A percentile compares a stretch with the other conserved stretches of the same genome.
Evolutionary conservation across 169 alveolate species (phyloP).

Genomic region (Plasmodium vinckei): DNA sequence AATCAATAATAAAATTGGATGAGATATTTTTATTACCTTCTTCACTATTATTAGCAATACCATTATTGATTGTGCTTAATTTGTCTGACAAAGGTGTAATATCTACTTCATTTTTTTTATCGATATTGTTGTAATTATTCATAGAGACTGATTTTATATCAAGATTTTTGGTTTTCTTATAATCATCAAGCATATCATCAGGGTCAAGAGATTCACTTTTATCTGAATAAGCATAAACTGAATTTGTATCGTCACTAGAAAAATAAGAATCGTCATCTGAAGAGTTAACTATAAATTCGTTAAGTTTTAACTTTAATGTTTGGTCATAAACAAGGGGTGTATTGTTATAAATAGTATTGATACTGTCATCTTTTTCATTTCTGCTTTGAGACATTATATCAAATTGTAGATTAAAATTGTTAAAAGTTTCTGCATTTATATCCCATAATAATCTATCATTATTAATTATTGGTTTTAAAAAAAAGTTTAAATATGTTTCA

Average conservation of each 20-base stretch:
- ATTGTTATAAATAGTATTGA: neutral
- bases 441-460: conserved; percentile 76
- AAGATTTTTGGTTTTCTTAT: neutral
- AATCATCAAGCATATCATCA: neutral
- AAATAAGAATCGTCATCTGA: conserved; percentile 14
- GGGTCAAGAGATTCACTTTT: neutral
- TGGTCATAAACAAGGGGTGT: conserved; percentile 5
- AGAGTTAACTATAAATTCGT: conserved; percentile 53
- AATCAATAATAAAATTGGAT: neutral
- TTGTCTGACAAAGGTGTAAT: neutral
- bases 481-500: conserved; percentile 50
- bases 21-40: neutral
- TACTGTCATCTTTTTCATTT: neutral
- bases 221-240: conserved; percentile 12
- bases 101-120: neutral
- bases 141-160: neutral
- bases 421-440: conserved; percentile 34
- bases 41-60: neutral
- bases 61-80: neutral
- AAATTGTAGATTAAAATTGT: neutral
- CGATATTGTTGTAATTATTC: neutral
- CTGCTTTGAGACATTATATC: neutral
- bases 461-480: conserved; percentile 66
- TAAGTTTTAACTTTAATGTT: conserved; percentile 15
- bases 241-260: conserved; percentile 23